A percentile compares a stretch with the other conserved stretches of the same genome.
Conservation (phyloP, 2,329 filamentous ascomycete species). For the Aspergillus viridinutans region DNA sequence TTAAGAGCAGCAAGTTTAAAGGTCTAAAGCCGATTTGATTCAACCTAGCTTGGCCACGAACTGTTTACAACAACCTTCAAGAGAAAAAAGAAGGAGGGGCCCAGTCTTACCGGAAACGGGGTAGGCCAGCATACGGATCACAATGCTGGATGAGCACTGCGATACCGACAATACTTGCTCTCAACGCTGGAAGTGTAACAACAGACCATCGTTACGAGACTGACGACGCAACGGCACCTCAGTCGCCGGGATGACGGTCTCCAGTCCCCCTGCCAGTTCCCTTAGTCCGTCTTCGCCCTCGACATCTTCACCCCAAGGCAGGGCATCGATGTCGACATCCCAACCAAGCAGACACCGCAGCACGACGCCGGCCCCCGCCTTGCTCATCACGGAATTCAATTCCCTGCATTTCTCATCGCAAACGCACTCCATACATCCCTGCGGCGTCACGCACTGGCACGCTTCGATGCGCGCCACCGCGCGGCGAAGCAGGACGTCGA, state of each 20-base stretch:
- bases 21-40: no score
- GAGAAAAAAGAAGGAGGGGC: no score
- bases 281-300: conserved; percentile 69
- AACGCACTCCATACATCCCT: conserved; percentile 87
- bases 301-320: conserved; percentile 82
- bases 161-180: no score
- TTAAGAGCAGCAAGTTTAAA: no score
- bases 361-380: conserved; percentile 78
- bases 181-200: no score
- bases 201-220: not conserved
- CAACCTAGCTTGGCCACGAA: no score
- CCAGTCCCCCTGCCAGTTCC: conserved; percentile 64
- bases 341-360: conserved; percentile 69
- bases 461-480: conserved; percentile 71
- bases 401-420: conserved; percentile 80
- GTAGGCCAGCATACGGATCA: no score
- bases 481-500: conserved; percentile 71
- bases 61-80: no score
- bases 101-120: no score
- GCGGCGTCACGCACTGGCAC: conserved; percentile 62
- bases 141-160: not conserved
- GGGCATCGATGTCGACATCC: conserved; percentile 74
- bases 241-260: conserved; percentile 73
- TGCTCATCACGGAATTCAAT: conserved; percentile 88
- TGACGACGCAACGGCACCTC: conserved; percentile 49